Conservation (phyloP, 768 basidiomycete genomes). For the Xerocomus spinulosus region DNA sequence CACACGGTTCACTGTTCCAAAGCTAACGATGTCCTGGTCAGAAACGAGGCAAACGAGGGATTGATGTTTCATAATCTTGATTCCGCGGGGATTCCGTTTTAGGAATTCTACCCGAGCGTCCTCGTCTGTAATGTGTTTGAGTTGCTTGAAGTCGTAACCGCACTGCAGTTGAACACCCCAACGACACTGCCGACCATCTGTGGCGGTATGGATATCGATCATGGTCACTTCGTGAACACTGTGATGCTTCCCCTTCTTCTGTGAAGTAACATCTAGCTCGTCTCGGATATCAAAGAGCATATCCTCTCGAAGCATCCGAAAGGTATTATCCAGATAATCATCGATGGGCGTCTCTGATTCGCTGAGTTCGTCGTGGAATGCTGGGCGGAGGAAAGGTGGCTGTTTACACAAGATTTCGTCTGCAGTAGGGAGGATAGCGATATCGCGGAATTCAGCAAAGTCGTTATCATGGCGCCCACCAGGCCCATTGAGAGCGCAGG, state of each 20-base stretch:
- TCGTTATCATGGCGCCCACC: constrained; percentile 74
- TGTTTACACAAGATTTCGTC: constrained; percentile 49
- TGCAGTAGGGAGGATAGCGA: constrained; percentile 58
- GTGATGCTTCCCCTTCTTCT: constrained; percentile 35
- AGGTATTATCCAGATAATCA: constrained; percentile 58
- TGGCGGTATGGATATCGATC: constrained; percentile 33
- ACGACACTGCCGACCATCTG: constrained; percentile 20
- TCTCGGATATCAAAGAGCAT: constrained; percentile 56
- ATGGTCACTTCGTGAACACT: constrained; percentile 36
- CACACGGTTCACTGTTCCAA: constrained; percentile 52
- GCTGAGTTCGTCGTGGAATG: constrained; percentile 15
- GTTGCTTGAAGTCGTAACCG: constrained; percentile 31
- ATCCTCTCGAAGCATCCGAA: constrained; percentile 60
- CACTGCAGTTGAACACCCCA: constrained; percentile 43
- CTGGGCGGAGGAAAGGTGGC: constrained; percentile 45
- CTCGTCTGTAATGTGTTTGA: constrained; percentile 21
- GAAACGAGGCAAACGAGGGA: constrained; percentile 50
- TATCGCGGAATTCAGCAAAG: constrained; percentile 49
- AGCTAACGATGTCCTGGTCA: constrained; percentile 45
- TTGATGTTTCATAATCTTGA: constrained; percentile 46
- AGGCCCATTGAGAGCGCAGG: constrained; percentile 30
- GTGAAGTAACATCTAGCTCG: constrained; percentile 40
- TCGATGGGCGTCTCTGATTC: constrained; percentile 32
- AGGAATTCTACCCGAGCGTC: constrained; percentile 34
- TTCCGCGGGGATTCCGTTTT: constrained; percentile 27